A percentile compares a stretch with the other conserved stretches of the same genome.
Evolutionary conservation across 2,329 filamentous ascomycete genomes (phyloP).

Genomic region (Furcasterigmium furcatum): DNA sequence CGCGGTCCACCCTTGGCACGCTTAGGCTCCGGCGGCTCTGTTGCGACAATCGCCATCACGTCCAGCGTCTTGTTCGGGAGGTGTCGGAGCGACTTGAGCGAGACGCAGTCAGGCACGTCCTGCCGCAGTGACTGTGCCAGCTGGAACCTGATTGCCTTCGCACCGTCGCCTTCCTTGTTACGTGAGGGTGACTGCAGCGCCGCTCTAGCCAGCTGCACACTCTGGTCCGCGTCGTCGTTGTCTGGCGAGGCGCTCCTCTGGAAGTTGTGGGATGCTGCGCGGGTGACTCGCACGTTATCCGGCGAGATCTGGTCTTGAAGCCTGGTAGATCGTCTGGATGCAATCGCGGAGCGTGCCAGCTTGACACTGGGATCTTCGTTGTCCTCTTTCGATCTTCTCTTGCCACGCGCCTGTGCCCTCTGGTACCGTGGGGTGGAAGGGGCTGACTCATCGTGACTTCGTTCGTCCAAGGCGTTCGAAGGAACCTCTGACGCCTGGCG

Average conservation of each 20-base stretch:
- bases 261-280: slow-evolving; percentile 21
- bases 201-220: slow-evolving; percentile 23
- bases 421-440: too few species aligned
- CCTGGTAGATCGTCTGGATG: slow-evolving; percentile 12
- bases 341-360: slow-evolving; percentile 11
- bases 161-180: background rate
- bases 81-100: slow-evolving; percentile 49
- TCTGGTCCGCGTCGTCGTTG: slow-evolving; percentile 18
- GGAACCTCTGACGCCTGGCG: too few species aligned
- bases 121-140: slow-evolving; percentile 42
- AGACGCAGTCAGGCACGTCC: slow-evolving; percentile 49
- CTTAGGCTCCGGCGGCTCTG: slow-evolving; percentile 44
- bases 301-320: slow-evolving; percentile 11
- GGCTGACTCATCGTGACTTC: too few species aligned
- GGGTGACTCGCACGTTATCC: slow-evolving; percentile 15
- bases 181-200: slow-evolving; percentile 24
- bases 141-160: slow-evolving; percentile 35
- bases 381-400: slow-evolving; percentile 10
- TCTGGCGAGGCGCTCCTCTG: slow-evolving; percentile 16
- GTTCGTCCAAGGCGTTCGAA: too few species aligned
- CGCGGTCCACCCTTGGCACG: slow-evolving; percentile 55
- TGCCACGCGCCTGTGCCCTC: background rate
- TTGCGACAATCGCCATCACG: slow-evolving; percentile 52
- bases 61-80: slow-evolving; percentile 44
- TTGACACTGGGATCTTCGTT: slow-evolving; percentile 16